phyloP scores from a whole-genome alignment of 139 green algal species.

The Zygnema circumcarinatum region DNA sequence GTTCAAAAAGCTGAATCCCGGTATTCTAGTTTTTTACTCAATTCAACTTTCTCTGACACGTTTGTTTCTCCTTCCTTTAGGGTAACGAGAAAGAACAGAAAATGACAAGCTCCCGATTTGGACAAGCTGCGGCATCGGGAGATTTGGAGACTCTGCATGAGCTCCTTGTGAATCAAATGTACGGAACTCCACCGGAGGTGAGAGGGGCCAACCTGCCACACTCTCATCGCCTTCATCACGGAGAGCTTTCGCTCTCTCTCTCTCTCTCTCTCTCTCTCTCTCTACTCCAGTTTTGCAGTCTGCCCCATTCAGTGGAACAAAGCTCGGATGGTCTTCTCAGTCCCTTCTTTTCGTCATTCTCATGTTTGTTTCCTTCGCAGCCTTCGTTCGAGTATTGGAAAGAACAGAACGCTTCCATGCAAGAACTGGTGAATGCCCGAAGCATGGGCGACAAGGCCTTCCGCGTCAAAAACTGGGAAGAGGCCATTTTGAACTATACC shows the following conservation, averaged over 20 bases:
- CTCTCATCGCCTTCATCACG: no score
- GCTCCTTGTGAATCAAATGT: constrained; percentile 1
- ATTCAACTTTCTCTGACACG: no score
- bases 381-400: constrained; percentile 3
- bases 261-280: neutral
- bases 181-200: constrained; percentile 14
- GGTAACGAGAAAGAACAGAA: no score
- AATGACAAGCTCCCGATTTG: constrained; percentile 9
- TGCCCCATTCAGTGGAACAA: no score
- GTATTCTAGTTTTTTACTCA: no score
- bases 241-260: no score
- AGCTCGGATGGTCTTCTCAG: no score
- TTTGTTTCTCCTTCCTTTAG: no score
- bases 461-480: neutral
- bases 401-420: neutral
- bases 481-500: neutral
- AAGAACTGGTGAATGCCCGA: constrained; percentile 10
- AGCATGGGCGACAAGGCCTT: neutral
- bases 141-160: constrained; percentile 1
- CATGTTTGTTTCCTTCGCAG: no score
- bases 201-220: no score
- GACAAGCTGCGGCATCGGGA: neutral
- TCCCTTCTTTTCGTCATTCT: no score
- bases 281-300: neutral
- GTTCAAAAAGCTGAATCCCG: no score